phyloP scores from a whole-genome alignment of 352 stramenopile species.

The Globisporangium middletonii region DNA sequence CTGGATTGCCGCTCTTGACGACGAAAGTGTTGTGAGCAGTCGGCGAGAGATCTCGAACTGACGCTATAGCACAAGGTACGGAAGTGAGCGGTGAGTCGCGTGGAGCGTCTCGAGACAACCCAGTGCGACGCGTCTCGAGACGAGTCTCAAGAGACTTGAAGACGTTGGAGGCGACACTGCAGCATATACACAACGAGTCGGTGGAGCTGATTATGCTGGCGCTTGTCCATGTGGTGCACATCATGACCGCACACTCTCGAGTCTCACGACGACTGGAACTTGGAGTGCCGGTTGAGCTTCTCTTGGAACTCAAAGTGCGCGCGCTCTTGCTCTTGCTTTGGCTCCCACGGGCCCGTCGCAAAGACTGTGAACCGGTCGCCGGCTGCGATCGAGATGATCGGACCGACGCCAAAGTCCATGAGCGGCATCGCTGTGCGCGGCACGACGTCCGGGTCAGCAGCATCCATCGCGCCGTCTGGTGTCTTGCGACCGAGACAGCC shows the following conservation, averaged over 20 bases:
- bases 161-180: no score
- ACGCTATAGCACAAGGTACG: no score
- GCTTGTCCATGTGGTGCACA: no score
- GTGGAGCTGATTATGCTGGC: background rate
- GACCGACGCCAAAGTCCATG: constrained; percentile 31
- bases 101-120: no score
- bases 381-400: constrained; percentile 44
- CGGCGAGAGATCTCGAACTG: no score
- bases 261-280: constrained; percentile 10
- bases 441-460: constrained; percentile 47
- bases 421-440: constrained; percentile 16
- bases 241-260: no score
- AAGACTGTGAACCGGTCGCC: constrained; percentile 60
- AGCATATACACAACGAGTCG: background rate
- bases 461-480: constrained; percentile 18
- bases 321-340: constrained; percentile 26
- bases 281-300: constrained; percentile 38
- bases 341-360: constrained; percentile 38
- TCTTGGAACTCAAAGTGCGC: constrained; percentile 34
- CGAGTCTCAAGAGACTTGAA: no score
- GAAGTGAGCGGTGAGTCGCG: no score
- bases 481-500: constrained; percentile 47
- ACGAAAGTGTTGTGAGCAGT: no score
- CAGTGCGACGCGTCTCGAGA: no score
- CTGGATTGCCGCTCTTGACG: background rate